Base-by-base conservation (phyloP, 805 yeast species). In the Yarrowia hollandica region DNA sequence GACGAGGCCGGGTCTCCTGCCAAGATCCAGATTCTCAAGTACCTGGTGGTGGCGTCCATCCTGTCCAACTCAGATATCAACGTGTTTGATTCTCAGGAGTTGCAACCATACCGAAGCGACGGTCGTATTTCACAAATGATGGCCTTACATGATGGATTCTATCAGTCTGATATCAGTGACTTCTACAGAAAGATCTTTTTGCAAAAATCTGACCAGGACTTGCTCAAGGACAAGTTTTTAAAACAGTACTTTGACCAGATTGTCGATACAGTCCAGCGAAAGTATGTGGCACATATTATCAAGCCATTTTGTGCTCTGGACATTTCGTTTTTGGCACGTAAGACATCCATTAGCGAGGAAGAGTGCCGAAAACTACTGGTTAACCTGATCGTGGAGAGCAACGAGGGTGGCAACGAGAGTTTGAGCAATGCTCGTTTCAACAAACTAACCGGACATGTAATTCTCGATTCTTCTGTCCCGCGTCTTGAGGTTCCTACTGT, bases 51-150 rank as follows among this genome's bases (percentile, higher is more conserved):
- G 18, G 79, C 85, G 22, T 80, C 86, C 5, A 71, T 86, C 52
- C 72, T 88, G 41, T 67, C 79, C 11, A 71, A 72, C 55, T 76
- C 82, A n/a, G 84, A 83, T 59, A 80, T 86, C 58, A 83, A 84
- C 65, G 88, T 89, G 1, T 85, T 86, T 65, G 86, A 84, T 62
- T 81, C 88, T 0, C 87, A 83, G 66, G 92, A 86, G 68, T 83
- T 88, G 1, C 79, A 78, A 64, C 80, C 83, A 6, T 82, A 80
- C 66, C 64, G 65, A 55, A 65, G 69, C 23, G 65, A 70, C 34
- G 69, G 73, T 1, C 68, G 70, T 26, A 63, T 74, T 16, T 60
- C 58, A 2, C 69, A 65, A 1, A 62, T 72, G 67, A 69, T 66
- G 34, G 44, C 62, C 11, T 60, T 74, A 35, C 75, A 72, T 14